These are phyloP conservation scores for Cyberlindnera bimundalis DNA, from an alignment of 805 yeast genomes.

Conservation along the genomic window DNA sequence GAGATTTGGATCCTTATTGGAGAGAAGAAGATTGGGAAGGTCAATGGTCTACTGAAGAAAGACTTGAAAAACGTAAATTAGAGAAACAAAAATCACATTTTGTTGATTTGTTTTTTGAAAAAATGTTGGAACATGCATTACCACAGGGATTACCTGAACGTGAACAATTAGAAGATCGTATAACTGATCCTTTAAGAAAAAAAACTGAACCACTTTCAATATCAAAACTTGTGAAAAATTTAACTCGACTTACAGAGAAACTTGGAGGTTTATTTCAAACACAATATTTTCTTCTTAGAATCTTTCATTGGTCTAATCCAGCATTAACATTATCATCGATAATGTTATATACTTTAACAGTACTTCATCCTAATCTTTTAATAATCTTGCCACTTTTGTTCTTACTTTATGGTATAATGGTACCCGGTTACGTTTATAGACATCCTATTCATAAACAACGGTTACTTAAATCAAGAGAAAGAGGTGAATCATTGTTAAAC, in stretches of 20 bases:
- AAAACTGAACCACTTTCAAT: constrained; percentile 55
- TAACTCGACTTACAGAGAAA: constrained; percentile 51
- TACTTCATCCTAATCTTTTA: constrained; percentile 68
- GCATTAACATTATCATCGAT: constrained; percentile 61
- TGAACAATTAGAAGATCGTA: constrained; percentile 38
- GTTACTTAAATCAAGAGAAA: constrained; percentile 40
- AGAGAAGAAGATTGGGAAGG: constrained; percentile 14
- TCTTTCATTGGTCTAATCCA: constrained; percentile 75
- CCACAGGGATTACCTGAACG: constrained; percentile 48
- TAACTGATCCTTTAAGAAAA: constrained; percentile 43
- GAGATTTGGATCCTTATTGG: constrained; percentile 27
- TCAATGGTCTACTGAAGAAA: constrained; percentile 7
- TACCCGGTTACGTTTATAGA: constrained; percentile 65
- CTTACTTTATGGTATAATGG: constrained; percentile 53
- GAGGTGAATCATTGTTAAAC: constrained; percentile 55
- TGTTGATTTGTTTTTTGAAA: constrained; percentile 54
- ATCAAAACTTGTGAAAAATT: constrained; percentile 50
- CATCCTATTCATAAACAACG: constrained; percentile 57
- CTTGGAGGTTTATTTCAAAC: constrained; percentile 54
- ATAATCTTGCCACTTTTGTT: constrained; percentile 59
- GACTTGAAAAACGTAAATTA: constrained; percentile 9
- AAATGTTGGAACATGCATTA: constrained; percentile 46
- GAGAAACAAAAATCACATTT: constrained; percentile 41
- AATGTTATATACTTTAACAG: constrained; percentile 59
- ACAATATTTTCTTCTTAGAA: constrained; percentile 57